Evolutionary conservation across 345 rosid genomes (phyloP).

Genomic region (Populus alba): DNA sequence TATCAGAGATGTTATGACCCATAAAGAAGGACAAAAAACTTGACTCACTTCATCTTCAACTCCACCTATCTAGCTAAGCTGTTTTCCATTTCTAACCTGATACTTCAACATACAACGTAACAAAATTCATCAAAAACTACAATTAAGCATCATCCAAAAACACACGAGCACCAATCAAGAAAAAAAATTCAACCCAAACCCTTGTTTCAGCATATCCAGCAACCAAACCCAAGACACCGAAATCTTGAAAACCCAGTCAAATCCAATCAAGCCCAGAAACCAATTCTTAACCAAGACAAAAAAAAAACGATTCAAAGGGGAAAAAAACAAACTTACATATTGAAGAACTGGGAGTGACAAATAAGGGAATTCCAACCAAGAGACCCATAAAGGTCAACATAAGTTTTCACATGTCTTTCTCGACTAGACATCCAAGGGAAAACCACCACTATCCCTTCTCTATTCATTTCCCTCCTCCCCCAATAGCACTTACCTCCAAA

Average conservation of each 20-base stretch:
- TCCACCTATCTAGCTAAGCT: neutral
- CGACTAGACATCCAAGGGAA: slow-evolving; percentile 91
- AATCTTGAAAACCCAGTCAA: neutral
- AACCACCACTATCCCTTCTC: slow-evolving; percentile 64
- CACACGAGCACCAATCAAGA: neutral
- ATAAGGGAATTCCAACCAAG: slow-evolving; percentile 71
- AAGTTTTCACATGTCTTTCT: slow-evolving; percentile 64
- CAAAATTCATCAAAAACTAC: neutral
- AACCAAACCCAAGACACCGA: neutral
- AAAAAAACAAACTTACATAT: slow-evolving; percentile 42
- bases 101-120: neutral
- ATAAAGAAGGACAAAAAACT: neutral
- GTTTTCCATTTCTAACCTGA: neutral
- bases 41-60: neutral
- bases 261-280: slow-evolving; percentile 3
- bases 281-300: neutral
- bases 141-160: neutral
- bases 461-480: slow-evolving; percentile 52
- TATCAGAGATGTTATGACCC: neutral
- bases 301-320: neutral
- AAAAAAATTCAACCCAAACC: neutral
- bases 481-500: slow-evolving; percentile 76
- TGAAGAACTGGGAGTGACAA: slow-evolving; percentile 84
- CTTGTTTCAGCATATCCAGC: neutral
- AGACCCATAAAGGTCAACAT: slow-evolving; percentile 63